Evolutionary conservation across 2,329 filamentous ascomycete genomes (phyloP), one percentile per base, ranked within the genome.

Genomic region (Zasmidium angulare): DNA sequence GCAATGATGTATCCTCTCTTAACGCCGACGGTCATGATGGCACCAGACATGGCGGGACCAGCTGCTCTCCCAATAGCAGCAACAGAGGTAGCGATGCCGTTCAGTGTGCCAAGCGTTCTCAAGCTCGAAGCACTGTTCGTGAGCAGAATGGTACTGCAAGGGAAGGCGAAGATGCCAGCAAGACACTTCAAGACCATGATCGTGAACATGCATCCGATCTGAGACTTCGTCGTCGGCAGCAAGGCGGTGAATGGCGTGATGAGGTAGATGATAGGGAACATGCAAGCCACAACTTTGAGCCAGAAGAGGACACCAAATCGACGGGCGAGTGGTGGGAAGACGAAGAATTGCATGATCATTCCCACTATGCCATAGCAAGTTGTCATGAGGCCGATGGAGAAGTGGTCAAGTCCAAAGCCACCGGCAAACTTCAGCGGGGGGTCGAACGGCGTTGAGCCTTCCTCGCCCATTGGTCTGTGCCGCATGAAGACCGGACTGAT

Each of bases 61-160:
- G 83, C 69, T 0, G 91, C 93, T 51, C 93, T 81, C 1, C 93
- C 93, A 3, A 97, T 75, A 0, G 90, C 92, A 64, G 87, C 89
- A 31, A 93, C 86, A 57, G 88, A 89, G 0, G 93, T 96, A 0
- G 91, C 93, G 62, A 96, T 86, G 2, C 93, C 95, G 70, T 98
- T 98, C 56, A 98, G 78, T 0, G 93, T 97, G 1, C 92, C 93
- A 3, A 98, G 82, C 10, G 96, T 84, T 47, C 83, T 80, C 17
- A 96, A 78, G 56, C 88, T 92, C 0, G 82, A 77, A 3, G 91
- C 91, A 10, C 88, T 91, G 76, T 97, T 97, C 24, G 93, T 97
- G 40, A 98, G 83, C 50, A 98, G 81, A 67, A 98, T 97, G 4
- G 91, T 96, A 23, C 85, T 88, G 69, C 90, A 95, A 0, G 95